These are phyloP conservation scores for Aspergillus versicolor DNA, from an alignment of 2,329 filamentous ascomycete genomes.

Conservation along the genomic window DNA sequence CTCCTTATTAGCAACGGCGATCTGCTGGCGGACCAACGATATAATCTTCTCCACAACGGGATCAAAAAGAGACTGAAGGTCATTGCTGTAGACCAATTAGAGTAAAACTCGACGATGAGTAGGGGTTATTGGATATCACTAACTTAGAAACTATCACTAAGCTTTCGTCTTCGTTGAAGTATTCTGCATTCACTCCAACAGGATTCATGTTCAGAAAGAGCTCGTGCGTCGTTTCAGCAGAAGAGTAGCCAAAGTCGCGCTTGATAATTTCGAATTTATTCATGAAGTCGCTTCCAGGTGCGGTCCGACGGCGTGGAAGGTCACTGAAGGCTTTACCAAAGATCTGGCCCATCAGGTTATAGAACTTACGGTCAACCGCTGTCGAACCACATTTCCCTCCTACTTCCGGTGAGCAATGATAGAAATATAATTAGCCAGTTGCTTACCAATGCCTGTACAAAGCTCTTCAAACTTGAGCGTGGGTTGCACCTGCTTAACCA, in stretches of 20 bases:
- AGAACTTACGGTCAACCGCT: conserved; percentile 34
- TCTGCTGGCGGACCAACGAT: background rate
- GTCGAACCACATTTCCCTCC: conserved; percentile 36
- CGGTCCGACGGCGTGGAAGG: conserved; percentile 23
- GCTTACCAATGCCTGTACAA: conserved; percentile 15
- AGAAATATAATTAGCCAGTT: too few species aligned
- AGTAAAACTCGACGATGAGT: too few species aligned
- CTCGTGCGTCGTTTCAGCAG: conserved; percentile 14
- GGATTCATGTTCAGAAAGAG: conserved; percentile 17
- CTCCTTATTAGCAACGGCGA: background rate
- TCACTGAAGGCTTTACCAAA: conserved; percentile 31
- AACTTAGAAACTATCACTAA: conserved; percentile 6
- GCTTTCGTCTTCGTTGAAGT: conserved; percentile 10
- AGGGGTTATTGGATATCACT: too few species aligned
- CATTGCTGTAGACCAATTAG: background rate
- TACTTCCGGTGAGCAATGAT: background rate
- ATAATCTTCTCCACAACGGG: conserved; percentile 4
- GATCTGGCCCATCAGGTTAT: conserved; percentile 25
- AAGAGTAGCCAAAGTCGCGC: conserved; percentile 24
- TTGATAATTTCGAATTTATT: conserved; percentile 33
- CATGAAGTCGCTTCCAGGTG: conserved; percentile 35
- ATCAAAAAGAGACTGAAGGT: conserved; percentile 1
- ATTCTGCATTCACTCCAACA: background rate
- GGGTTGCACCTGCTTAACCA: conserved; percentile 8
- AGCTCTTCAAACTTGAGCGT: conserved; percentile 6